These are phyloP conservation scores for Daldinia grandis DNA, from an alignment of 495 filamentous ascomycete species.

Conservation along the genomic window DNA sequence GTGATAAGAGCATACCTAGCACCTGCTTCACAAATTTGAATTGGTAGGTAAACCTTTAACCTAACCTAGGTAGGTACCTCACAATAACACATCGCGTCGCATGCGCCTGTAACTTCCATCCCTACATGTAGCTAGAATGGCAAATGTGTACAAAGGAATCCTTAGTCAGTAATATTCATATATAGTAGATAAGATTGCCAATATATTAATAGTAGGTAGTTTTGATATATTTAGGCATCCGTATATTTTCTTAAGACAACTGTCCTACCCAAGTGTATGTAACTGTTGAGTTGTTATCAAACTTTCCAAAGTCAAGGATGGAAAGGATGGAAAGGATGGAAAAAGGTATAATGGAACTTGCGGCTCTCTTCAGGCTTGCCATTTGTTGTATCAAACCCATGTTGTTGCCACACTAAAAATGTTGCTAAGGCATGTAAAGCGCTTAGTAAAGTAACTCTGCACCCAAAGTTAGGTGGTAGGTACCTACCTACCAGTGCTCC, in stretches of 20 bases:
- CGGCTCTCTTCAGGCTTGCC: conserved; percentile 18
- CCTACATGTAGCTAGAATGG: not conserved
- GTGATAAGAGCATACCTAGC: conserved; percentile 8
- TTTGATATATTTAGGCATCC: not conserved
- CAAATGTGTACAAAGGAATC: not conserved
- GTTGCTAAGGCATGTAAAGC: conserved; percentile 23
- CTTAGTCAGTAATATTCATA: not conserved
- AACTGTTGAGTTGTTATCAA: not conserved
- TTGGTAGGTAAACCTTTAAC: not conserved
- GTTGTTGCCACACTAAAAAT: conserved; percentile 33
- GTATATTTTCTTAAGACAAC: not conserved
- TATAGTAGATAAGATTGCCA: not conserved
- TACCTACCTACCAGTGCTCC: not conserved
- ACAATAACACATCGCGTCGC: conserved; percentile 19
- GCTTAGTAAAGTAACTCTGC: conserved; percentile 25
- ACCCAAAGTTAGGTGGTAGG: not conserved
- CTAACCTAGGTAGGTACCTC: too few relatives aligned
- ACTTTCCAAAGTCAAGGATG: not conserved
- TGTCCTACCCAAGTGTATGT: not conserved
- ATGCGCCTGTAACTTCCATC: conserved; percentile 15
- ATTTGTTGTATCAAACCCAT: conserved; percentile 17
- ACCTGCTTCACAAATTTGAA: not conserved
- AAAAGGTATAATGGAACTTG: conserved; percentile 9
- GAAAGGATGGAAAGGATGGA: not conserved
- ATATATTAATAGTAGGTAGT: not conserved